Base-by-base conservation (phyloP, 257 asterid species). In the Knoxia roxburghii region DNA sequence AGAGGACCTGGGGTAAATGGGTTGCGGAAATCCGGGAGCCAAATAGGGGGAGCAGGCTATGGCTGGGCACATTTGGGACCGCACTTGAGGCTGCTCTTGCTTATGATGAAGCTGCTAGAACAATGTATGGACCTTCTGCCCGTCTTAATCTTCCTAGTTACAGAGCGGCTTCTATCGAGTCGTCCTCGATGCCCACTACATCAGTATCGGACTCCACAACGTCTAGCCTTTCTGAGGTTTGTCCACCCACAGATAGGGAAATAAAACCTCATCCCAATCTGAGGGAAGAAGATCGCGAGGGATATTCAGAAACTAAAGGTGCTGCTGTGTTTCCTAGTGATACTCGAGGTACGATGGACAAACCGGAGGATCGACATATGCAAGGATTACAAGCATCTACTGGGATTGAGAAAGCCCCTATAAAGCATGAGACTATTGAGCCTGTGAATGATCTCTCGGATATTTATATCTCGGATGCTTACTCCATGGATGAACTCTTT, bases 1-100 rank as follows among this genome's bases (percentile, higher is more conserved):
- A 80, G 49, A 67, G 84, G 65, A 80, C 70, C 9, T 80, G 84
- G 84, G 84, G 84, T 57, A 80, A 76, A 73, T 80, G 81, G 84
- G 84, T 80, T 50, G 77, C 84, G 32, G 84, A 80, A 69, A 80
- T 80, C 13, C 73, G 79, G 53, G 75, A 76, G 61, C 84, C 84
- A 0, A 54, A 80, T 9, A 68, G 76, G 43, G 84, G 84, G 26
- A 70, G 64, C 45, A 76, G 81, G 72, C 77, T 80, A 5, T 80
- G 84, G 84, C 49, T 80, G 24, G 84, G 84, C 52, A 76, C 84
- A 5, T 80, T 76, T 39, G 70, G 70, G 13, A 69, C 69, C 5
- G 79, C 79, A 1, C 20, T 73, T 35, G 75, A 80, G 52, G 81
- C 81, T 62, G 81, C 79, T 64, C 60, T 62, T 61, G 81, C 79